Base-by-base conservation (phyloP, 768 basidiomycete species). In the Naganishia antarctica region DNA sequence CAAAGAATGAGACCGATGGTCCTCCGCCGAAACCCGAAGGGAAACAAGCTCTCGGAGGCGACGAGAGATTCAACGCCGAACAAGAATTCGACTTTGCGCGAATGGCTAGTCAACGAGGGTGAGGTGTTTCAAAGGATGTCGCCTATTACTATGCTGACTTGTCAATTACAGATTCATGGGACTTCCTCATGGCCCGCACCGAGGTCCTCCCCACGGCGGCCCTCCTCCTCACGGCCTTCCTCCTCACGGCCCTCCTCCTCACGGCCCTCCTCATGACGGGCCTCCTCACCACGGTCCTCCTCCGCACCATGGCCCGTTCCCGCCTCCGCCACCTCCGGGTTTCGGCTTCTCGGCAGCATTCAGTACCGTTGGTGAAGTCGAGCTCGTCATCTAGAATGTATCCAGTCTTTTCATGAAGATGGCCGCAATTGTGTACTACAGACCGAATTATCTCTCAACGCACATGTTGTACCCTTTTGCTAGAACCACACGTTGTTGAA, bases 361-460 rank as follows among this genome's bases (percentile, higher is more conserved):
- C 31, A 64, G 51, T 29, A 44, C 43, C 4, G 63, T 64, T 26
- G 53, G 63, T 16, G 53, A 59, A 18, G 63, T 59, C 44, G 32
- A 57, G 53, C 53, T 57, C n/a, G 32, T 40, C 18, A 9, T 57
- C 23, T 57, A 57, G 37, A 37, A 15, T 15, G 34, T 7, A 7
- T 7, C 15, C 34, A 37, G 34, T 37, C 34, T n/a, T n/a, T n/a
- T n/a, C n/a, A n/a, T n/a, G n/a, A n/a, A n/a, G n/a, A n/a, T n/a
- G n/a, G n/a, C n/a, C n/a, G n/a, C n/a, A n/a, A n/a, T n/a, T n/a
- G n/a, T n/a, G n/a, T n/a, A n/a, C n/a, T n/a, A n/a, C n/a, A n/a
- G n/a, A n/a, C n/a, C n/a, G n/a, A n/a, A n/a, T n/a, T n/a, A n/a
- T n/a, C n/a, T n/a, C n/a, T n/a, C n/a, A n/a, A n/a, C n/a, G n/a